Evolutionary conservation across 495 filamentous ascomycete genomes (phyloP).

Genomic region (Glutinoglossum americanum): DNA sequence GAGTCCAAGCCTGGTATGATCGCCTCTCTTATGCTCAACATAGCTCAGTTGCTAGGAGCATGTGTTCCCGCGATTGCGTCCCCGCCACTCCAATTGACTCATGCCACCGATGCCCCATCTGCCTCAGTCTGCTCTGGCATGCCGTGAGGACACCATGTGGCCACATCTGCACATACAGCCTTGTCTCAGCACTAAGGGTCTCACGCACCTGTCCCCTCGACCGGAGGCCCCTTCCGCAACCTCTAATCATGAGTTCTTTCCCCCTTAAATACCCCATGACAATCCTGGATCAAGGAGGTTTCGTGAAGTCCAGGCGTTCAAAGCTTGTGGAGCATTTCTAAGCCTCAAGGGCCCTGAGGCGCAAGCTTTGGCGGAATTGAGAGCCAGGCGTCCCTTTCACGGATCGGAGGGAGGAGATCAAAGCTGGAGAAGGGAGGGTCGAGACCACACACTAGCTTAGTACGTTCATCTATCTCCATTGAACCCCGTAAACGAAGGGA

Average conservation of each 20-base stretch:
- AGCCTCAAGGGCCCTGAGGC: neutral
- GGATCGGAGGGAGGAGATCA: neutral
- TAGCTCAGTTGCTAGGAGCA: neutral
- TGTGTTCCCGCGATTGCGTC: neutral
- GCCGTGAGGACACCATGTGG: neutral
- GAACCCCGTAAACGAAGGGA: neutral
- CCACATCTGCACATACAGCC: neutral
- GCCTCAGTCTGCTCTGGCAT: neutral
- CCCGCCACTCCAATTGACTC: neutral
- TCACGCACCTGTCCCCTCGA: neutral
- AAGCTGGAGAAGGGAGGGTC: no score
- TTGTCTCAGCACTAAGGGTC: neutral
- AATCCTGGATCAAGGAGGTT: neutral
- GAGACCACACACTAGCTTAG: no score
- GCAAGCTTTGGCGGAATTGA: neutral
- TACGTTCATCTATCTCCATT: no score
- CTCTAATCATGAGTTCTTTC: neutral
- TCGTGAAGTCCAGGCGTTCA: neutral
- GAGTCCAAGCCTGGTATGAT: neutral
- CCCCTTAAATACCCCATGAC: neutral
- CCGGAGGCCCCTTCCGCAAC: neutral
- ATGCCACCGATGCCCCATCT: neutral
- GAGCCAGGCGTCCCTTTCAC: neutral
- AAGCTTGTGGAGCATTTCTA: neutral
- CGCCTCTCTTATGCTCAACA: neutral